Evolutionary conservation across 371 early-diverging fungal species (phyloP).

Genomic region (Mucor mucedo): DNA sequence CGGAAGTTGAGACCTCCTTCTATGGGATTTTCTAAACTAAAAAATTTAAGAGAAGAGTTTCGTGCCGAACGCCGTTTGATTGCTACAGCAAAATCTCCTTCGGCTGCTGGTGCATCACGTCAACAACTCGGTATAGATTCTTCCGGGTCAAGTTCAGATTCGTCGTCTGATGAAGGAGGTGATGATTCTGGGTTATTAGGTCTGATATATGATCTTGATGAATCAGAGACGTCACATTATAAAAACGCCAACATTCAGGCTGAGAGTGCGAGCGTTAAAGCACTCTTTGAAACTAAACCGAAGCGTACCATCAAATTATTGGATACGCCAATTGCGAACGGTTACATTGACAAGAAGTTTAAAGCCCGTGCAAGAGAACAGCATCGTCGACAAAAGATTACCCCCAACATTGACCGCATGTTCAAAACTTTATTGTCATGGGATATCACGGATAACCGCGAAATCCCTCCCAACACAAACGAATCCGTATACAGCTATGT

Average conservation of each 20-base stretch:
- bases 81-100: conserved; percentile 48
- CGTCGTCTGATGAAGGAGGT: conserved; percentile 33
- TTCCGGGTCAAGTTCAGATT: conserved; percentile 30
- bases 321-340: conserved; percentile 31
- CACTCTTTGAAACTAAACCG: conserved; percentile 37
- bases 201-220: conserved; percentile 35
- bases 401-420: conserved; percentile 52
- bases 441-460: conserved; percentile 52
- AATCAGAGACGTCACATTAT: not conserved
- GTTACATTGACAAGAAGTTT: conserved; percentile 19
- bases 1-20: conserved; percentile 43
- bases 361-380: conserved; percentile 29
- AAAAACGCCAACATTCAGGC: conserved; percentile 27
- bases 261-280: conserved; percentile 42
- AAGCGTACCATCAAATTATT: conserved; percentile 44
- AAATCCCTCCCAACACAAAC: conserved; percentile 48
- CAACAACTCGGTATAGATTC: conserved; percentile 22
- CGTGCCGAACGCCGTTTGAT: conserved; percentile 38
- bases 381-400: conserved; percentile 49
- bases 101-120: conserved; percentile 34
- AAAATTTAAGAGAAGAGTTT: conserved; percentile 40
- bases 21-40: conserved; percentile 47
- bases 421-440: conserved; percentile 60
- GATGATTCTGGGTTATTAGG: conserved; percentile 26
- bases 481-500: conserved; percentile 45